Conservation (phyloP, 352 stramenopile species). For the Globisporangium barbulae region DNA sequence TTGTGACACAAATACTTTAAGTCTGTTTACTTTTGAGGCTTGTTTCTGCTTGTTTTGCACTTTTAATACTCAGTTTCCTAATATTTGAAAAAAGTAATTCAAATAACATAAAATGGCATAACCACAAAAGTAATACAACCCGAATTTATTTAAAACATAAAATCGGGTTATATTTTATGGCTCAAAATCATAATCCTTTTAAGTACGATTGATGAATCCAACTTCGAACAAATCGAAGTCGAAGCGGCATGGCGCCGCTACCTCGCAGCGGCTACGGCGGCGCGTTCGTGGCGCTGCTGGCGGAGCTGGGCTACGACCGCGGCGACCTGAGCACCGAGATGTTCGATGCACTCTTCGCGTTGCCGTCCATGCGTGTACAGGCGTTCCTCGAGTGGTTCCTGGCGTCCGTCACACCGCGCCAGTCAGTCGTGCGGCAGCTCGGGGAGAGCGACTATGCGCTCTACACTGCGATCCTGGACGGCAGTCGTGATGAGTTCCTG, state of each 20-base stretch:
- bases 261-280: slow-evolving; percentile 21
- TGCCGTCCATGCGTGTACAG: slow-evolving; percentile 40
- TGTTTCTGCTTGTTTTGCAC: too few species aligned
- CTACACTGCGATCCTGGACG: slow-evolving; percentile 25
- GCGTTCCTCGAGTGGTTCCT: slow-evolving; percentile 47
- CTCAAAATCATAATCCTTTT: too few species aligned
- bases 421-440: slow-evolving; percentile 27
- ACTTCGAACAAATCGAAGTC: neutral
- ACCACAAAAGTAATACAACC: too few species aligned
- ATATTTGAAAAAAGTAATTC: too few species aligned
- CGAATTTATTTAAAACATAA: too few species aligned
- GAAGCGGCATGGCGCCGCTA: neutral
- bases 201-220: too few species aligned
- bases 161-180: too few species aligned
- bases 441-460: slow-evolving; percentile 24
- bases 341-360: slow-evolving; percentile 35
- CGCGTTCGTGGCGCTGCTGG: slow-evolving; percentile 31
- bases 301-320: slow-evolving; percentile 35
- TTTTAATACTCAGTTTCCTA: too few species aligned
- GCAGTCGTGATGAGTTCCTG: too few species aligned
- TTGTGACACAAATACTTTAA: neutral
- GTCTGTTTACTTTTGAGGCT: too few species aligned
- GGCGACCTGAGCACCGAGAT: slow-evolving; percentile 26
- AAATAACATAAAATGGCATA: too few species aligned
- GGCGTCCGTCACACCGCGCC: slow-evolving; percentile 24